Conservation (phyloP, 805 yeast genomes). For the Candida nitratophila region DNA sequence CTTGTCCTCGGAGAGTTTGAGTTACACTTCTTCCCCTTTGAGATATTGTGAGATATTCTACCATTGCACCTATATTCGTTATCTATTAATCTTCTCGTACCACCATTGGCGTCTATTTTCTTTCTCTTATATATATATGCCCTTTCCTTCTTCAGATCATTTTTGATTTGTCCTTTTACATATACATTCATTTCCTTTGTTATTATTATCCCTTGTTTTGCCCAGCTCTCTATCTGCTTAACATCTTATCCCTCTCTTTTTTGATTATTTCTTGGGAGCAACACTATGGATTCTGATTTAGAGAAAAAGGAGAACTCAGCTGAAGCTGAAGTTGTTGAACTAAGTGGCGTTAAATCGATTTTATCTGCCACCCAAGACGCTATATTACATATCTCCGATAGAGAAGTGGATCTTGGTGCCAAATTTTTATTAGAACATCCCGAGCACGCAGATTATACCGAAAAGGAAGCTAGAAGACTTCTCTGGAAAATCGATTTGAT, state of each 20-base stretch:
- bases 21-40: too few species aligned
- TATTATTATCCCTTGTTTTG: too few species aligned
- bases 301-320: neutral
- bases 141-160: neutral
- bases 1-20: too few species aligned
- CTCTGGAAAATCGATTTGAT: conserved; percentile 37
- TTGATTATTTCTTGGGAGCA: neutral
- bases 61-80: too few species aligned
- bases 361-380: neutral
- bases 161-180: too few species aligned
- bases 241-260: too few species aligned
- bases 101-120: too few species aligned
- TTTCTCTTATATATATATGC: too few species aligned
- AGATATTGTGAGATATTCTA: too few species aligned
- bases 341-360: neutral
- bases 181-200: too few species aligned
- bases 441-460: conserved; percentile 16
- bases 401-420: conserved; percentile 18
- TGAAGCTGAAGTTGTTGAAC: neutral
- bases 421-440: conserved; percentile 16
- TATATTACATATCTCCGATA: conserved; percentile 1
- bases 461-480: conserved; percentile 5
- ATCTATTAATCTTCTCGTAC: too few species aligned
- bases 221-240: too few species aligned
- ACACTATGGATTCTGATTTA: neutral